Percentiles rank a stretch among this genome's conserved stretches.
Conservation (phyloP, 2,329 filamentous ascomycete genomes). For the Zymoseptoria ardabiliae region DNA sequence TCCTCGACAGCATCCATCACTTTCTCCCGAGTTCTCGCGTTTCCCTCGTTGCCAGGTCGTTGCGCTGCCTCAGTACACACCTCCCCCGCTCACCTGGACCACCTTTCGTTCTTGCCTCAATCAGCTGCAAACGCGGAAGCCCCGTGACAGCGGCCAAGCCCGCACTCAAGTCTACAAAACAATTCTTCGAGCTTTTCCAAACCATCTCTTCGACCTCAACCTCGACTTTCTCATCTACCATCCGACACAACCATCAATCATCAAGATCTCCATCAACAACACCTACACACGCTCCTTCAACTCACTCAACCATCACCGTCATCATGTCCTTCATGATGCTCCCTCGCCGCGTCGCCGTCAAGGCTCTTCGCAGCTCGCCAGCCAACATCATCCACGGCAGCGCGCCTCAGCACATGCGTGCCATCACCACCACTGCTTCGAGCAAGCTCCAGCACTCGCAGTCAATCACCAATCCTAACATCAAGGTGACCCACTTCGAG, state of each 20-base stretch:
- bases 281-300: too few relatives aligned
- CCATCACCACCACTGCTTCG: too few relatives aligned
- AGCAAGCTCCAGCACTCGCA: too few relatives aligned
- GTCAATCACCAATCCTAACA: slow-evolving; percentile 18
- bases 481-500: slow-evolving; percentile 28
- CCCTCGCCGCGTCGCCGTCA: neutral
- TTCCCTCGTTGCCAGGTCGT: neutral
- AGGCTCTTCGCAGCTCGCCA: too few relatives aligned
- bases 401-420: too few relatives aligned
- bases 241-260: neutral
- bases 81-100: neutral
- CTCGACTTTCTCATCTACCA: neutral
- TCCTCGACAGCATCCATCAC: neutral
- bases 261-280: neutral
- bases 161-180: neutral
- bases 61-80: neutral
- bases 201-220: neutral
- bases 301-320: too few relatives aligned
- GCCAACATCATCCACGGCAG: too few relatives aligned
- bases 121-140: neutral
- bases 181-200: neutral
- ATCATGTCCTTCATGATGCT: neutral
- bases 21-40: neutral
- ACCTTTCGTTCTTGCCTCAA: neutral
- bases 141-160: neutral